Evolutionary conservation across 2,329 filamentous ascomycete species (phyloP).

Genomic region (Ceratocystis variospora): DNA sequence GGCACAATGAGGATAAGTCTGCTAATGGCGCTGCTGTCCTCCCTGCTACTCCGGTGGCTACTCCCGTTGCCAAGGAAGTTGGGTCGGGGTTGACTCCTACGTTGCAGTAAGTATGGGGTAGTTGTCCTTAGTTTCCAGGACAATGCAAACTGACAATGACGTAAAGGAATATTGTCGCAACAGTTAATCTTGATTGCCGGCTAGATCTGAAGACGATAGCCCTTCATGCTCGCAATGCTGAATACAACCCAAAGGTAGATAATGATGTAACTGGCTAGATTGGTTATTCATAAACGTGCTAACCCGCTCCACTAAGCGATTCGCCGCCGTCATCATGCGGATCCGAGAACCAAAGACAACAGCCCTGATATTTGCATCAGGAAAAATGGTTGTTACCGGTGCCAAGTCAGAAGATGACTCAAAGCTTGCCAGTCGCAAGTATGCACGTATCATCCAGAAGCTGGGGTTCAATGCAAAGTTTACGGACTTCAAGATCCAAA

Average conservation of each 20-base stretch:
- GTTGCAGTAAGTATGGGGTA: conserved; percentile 74
- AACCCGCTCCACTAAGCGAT: conserved; percentile 51
- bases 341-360: conserved; percentile 98
- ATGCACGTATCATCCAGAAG: conserved; percentile 98
- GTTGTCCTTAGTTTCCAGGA: conserved; percentile 21
- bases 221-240: conserved; percentile 91
- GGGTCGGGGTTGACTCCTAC: conserved; percentile 81
- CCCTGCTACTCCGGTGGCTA: conserved; percentile 81
- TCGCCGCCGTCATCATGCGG: conserved; percentile 98
- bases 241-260: conserved; percentile 92
- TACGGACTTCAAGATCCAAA: conserved; percentile 99
- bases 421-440: conserved; percentile 92
- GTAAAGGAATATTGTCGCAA: conserved; percentile 93
- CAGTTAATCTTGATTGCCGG: conserved; percentile 94
- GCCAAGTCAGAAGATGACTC: conserved; percentile 97
- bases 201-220: conserved; percentile 98
- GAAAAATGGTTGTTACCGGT: conserved; percentile 99
- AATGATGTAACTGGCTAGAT: neutral
- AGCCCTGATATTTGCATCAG: conserved; percentile 90
- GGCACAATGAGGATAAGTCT: conserved; percentile 47
- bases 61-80: conserved; percentile 66
- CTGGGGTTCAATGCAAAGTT: conserved; percentile 99
- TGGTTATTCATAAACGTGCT: conserved; percentile 22
- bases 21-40: conserved; percentile 64
- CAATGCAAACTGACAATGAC: conserved; percentile 33